A percentile compares a stretch with the other conserved stretches of the same genome.
phyloP scores from a whole-genome alignment of 1,284 basidiomycete genomes.

The Bjerkandera adusta region DNA sequence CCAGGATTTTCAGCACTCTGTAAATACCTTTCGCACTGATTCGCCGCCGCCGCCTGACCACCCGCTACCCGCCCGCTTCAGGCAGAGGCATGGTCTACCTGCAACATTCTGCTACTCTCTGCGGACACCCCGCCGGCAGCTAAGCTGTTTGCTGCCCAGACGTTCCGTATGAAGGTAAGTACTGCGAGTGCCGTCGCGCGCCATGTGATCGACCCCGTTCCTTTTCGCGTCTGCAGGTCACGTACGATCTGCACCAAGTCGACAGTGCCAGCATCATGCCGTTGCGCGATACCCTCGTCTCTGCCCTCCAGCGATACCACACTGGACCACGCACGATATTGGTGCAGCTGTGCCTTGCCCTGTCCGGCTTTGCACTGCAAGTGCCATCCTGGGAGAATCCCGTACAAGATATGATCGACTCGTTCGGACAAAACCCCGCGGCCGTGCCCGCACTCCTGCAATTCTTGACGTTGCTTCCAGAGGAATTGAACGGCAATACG shows the following conservation, averaged over 20 bases:
- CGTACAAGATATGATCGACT: conserved; percentile 81
- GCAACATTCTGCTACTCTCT: conserved; percentile 86
- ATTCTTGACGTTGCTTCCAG: conserved; percentile 90
- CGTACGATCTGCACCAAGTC: conserved; percentile 93
- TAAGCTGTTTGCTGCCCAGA: conserved; percentile 95
- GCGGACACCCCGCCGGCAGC: conserved; percentile 80
- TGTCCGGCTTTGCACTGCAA: conserved; percentile 91
- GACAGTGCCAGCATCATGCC: conserved; percentile 69
- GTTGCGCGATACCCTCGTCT: conserved; percentile 85
- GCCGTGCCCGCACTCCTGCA: conserved; percentile 86
- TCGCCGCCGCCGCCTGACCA: conserved; percentile 62
- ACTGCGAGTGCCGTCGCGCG: neutral
- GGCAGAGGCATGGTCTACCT: conserved; percentile 95
- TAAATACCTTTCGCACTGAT: conserved; percentile 76
- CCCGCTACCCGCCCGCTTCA: conserved; percentile 44
- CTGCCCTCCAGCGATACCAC: conserved; percentile 70
- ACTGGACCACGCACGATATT: conserved; percentile 84
- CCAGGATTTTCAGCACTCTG: conserved; percentile 95
- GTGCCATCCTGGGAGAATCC: conserved; percentile 86
- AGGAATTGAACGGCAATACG: conserved; percentile 85
- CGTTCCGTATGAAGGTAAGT: conserved; percentile 90
- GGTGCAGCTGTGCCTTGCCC: conserved; percentile 86
- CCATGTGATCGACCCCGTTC: conserved; percentile 3
- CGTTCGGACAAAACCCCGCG: conserved; percentile 81
- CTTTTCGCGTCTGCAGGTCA: conserved; percentile 60